Evolutionary conservation across 2,329 filamentous ascomycete species (phyloP).

Genomic region (Calonectria honghensis): DNA sequence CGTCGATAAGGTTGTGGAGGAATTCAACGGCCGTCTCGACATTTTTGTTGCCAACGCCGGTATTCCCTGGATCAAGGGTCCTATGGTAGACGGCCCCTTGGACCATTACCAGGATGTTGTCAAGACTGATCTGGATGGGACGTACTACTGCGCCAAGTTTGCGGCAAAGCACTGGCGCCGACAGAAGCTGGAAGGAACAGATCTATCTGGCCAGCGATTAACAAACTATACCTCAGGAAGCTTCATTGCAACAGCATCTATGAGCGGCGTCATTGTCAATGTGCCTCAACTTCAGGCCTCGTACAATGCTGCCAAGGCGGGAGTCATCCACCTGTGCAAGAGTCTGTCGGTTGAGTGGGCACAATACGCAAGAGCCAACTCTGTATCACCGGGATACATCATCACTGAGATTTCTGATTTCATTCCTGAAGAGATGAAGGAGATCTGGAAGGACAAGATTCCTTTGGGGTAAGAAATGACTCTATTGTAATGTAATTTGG

Average conservation of each 20-base stretch:
- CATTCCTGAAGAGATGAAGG: conserved; percentile 50
- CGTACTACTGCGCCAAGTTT: conserved; percentile 82
- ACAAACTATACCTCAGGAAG: conserved; percentile 61
- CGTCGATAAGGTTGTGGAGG: conserved; percentile 71
- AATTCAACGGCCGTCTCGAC: conserved; percentile 83
- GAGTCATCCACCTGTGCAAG: conserved; percentile 73
- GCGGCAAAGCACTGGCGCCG: conserved; percentile 80
- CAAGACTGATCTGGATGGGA: conserved; percentile 81
- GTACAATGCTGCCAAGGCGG: conserved; percentile 75
- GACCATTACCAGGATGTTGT: conserved; percentile 81
- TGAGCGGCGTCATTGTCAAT: conserved; percentile 70
- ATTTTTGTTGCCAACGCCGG: conserved; percentile 86
- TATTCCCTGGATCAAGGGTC: conserved; percentile 81
- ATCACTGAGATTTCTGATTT: conserved; percentile 53
- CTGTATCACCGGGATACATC: conserved; percentile 65
- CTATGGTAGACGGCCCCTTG: conserved; percentile 78
- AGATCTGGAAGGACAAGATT: conserved; percentile 53
- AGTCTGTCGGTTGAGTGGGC: conserved; percentile 74
- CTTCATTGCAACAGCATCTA: conserved; percentile 71
- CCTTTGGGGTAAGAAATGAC: conserved; percentile 46
- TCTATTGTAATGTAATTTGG: not conserved
- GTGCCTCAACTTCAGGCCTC: conserved; percentile 70
- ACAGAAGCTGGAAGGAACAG: conserved; percentile 78
- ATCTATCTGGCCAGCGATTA: conserved; percentile 43
- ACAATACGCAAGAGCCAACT: conserved; percentile 74